Evolutionary conservation across 2,329 filamentous ascomycete genomes (phyloP).

Genomic region (Teratosphaeriaceae sp.): DNA sequence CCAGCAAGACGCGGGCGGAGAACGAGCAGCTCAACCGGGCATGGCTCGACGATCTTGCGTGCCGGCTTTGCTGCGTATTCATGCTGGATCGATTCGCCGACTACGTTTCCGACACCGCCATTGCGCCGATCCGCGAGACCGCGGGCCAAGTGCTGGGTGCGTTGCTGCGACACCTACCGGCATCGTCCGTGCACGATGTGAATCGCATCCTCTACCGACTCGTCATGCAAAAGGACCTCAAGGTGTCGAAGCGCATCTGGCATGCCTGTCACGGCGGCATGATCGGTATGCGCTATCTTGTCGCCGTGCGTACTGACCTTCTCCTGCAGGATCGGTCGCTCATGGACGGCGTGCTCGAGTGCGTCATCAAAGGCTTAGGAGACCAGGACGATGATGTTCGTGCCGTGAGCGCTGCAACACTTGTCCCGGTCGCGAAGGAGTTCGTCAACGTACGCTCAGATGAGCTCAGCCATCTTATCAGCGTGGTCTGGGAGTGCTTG

Average conservation of each 20-base stretch:
- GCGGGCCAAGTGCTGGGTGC: conserved; percentile 91
- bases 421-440: conserved; percentile 93
- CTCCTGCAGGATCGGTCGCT: conserved; percentile 75
- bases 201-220: conserved; percentile 81
- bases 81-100: conserved; percentile 98
- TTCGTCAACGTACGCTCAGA: conserved; percentile 79
- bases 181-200: conserved; percentile 71
- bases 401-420: conserved; percentile 91
- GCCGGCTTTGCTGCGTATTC: conserved; percentile 86
- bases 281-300: conserved; percentile 91
- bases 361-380: conserved; percentile 89
- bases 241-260: conserved; percentile 71
- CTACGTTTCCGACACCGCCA: conserved; percentile 94
- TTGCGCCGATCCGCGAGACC: conserved; percentile 92
- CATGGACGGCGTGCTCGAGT: conserved; percentile 85
- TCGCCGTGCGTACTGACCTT: conserved; percentile 88
- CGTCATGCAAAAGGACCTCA: conserved; percentile 82
- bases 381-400: conserved; percentile 94
- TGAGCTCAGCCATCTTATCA: conserved; percentile 74
- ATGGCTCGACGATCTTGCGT: conserved; percentile 95
- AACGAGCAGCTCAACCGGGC: conserved; percentile 74
- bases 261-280: conserved; percentile 96
- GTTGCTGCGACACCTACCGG: conserved; percentile 74
- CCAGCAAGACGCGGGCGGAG: conserved; percentile 61
- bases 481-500: conserved; percentile 95